These are phyloP conservation scores for Ustilago curta DNA, from an alignment of 1,284 basidiomycete species.

Conservation along the genomic window DNA sequence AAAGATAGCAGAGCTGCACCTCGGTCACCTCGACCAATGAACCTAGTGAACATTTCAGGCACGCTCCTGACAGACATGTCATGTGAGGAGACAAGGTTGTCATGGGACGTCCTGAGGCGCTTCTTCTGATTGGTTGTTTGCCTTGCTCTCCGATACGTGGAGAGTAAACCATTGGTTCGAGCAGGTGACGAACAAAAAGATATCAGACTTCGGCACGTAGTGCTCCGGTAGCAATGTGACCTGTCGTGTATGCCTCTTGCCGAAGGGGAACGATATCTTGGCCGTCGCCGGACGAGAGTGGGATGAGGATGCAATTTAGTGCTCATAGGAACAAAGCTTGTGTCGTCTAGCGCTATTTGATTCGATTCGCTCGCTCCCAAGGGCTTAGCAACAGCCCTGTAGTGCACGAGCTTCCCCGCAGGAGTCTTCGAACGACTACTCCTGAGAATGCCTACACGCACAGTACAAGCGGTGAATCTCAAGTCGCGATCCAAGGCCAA, in stretches of 20 bases:
- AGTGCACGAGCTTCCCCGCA: too few relatives aligned
- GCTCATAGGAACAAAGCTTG: background rate
- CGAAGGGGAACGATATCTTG: background rate
- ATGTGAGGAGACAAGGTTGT: background rate
- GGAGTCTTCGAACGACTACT: too few relatives aligned
- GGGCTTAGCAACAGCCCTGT: too few relatives aligned
- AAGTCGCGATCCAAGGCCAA: too few relatives aligned
- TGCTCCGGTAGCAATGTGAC: background rate
- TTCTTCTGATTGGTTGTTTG: background rate
- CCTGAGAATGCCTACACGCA: too few relatives aligned
- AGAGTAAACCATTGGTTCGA: background rate
- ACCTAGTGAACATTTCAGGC: too few relatives aligned
- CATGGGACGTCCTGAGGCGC: background rate
- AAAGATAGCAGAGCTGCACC: background rate
- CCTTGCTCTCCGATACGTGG: background rate
- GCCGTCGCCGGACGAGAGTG: background rate
- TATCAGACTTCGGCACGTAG: background rate
- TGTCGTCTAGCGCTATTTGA: too few relatives aligned
- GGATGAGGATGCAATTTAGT: background rate
- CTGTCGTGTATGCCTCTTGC: background rate
- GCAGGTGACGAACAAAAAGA: background rate
- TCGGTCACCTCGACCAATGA: background rate
- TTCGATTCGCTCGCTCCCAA: too few relatives aligned
- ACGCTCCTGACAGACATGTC: background rate
- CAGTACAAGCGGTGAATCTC: too few relatives aligned